A percentile compares a stretch with the other conserved stretches of the same genome.
phyloP scores from a whole-genome alignment of 768 basidiomycete species.

The Hypsizygus marmoreus region DNA sequence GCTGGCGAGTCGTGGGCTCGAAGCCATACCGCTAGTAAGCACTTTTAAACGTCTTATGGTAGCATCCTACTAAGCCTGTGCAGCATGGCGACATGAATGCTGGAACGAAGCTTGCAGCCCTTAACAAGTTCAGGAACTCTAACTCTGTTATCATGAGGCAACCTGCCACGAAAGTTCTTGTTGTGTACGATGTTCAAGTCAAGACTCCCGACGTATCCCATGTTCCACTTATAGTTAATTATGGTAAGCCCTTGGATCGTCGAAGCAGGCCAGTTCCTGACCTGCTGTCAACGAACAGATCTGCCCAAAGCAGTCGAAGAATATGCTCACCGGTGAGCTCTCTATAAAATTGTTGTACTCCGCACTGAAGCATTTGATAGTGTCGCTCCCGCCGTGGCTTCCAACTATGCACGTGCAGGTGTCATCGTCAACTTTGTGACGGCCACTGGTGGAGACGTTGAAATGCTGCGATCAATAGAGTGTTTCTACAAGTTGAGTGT shows the following conservation, averaged over 20 bases:
- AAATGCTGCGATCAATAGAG: constrained; percentile 98
- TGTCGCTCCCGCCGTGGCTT: constrained; percentile 85
- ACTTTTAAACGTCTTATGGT: constrained; percentile 7
- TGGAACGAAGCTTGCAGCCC: constrained; percentile 73
- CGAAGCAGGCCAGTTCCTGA: neutral
- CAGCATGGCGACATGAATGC: constrained; percentile 95
- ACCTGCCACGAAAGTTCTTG: constrained; percentile 71
- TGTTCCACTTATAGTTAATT: constrained; percentile 93
- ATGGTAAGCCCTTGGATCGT: constrained; percentile 50
- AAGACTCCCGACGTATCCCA: constrained; percentile 89
- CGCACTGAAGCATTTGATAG: constrained; percentile 37
- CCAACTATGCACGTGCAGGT: constrained; percentile 83
- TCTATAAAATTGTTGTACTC: constrained; percentile 2
- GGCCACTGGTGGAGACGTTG: constrained; percentile 95
- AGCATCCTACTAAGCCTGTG: constrained; percentile 12
- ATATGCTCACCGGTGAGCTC: constrained; percentile 85
- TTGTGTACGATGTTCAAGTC: constrained; percentile 92
- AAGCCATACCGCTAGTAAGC: constrained; percentile 86
- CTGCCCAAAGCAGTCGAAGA: constrained; percentile 95
- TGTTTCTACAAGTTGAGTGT: constrained; percentile 88
- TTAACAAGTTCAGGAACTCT: constrained; percentile 80
- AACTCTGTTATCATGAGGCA: constrained; percentile 64
- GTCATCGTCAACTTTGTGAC: constrained; percentile 97
- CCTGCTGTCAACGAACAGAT: constrained; percentile 46
- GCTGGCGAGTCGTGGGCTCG: constrained; percentile 79